phyloP scores from a whole-genome alignment of 257 asterid genomes.

The Craterostigma plantagineum region DNA sequence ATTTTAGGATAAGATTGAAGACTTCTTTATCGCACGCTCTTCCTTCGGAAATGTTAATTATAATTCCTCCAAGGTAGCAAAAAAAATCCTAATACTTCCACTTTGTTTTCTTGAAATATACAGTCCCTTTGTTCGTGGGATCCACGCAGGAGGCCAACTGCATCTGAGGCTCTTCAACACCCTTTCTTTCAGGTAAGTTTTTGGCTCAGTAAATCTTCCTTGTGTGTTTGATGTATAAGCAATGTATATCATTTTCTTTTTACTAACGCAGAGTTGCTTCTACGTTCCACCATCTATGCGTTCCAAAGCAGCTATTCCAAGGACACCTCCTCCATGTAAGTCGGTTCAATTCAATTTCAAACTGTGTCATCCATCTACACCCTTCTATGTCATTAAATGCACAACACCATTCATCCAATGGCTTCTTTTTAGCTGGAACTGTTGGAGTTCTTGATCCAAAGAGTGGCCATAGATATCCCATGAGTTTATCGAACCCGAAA shows the following conservation, averaged over 20 bases:
- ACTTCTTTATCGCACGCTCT: background rate
- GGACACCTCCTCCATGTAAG: conserved; percentile 73
- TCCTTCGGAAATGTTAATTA: background rate
- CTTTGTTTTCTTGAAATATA: conserved; percentile 12
- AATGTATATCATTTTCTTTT: background rate
- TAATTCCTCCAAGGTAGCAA: background rate
- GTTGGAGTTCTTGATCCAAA: conserved; percentile 32
- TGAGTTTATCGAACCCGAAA: conserved; percentile 26
- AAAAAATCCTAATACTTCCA: conserved; percentile 6
- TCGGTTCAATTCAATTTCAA: too few species aligned
- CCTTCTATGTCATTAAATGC: conserved; percentile 1
- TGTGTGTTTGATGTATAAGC: background rate
- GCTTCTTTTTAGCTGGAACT: conserved; percentile 28
- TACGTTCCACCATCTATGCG: conserved; percentile 82
- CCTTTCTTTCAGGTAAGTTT: conserved; percentile 81
- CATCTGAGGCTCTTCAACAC: conserved; percentile 76
- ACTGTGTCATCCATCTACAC: background rate
- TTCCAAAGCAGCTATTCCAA: conserved; percentile 30
- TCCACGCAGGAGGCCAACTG: conserved; percentile 82
- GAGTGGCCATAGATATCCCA: conserved; percentile 22
- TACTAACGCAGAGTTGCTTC: conserved; percentile 49
- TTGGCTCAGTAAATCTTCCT: background rate
- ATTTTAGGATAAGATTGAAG: too few species aligned
- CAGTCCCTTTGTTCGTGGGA: conserved; percentile 92
- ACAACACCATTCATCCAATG: background rate